Base-by-base conservation (phyloP, 2,329 filamentous ascomycete species). In the Hymenoscyphus scutula region DNA sequence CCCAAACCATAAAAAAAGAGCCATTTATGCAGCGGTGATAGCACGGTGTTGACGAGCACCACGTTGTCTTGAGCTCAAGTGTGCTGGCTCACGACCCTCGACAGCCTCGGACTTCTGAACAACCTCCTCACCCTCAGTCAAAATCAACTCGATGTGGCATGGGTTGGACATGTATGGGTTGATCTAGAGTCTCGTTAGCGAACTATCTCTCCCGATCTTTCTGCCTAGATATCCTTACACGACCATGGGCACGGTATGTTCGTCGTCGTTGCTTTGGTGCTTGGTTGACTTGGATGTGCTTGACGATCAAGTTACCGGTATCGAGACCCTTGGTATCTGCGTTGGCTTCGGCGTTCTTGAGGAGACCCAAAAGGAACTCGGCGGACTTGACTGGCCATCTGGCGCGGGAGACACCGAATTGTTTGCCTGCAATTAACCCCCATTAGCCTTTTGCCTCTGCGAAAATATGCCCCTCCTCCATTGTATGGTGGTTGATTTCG, bases 241-340 rank as follows among this genome's bases (percentile, higher is more conserved):
- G 92, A 89, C 95, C 95, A 88, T 99, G 95, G 71, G 96, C 96
- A 89, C 95, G 93, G 91, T 99, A 99, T 79, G 95, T 99, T 81
- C 95, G 90, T 84, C 95, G 89, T 80, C 95, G 89, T 87, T 98
- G 94, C 90, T 98, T 98, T 77, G 95, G 95, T 75, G 95, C 96
- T 87, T 99, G 95, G 91, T 99, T 99, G 87, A 99, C 95, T 86
- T 99, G 95, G 84, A 99, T 99, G 90, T 97, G 96, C 91, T 97
- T 97, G 84, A 99, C 91, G 79, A 98, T 83, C 78, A 99, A 86
- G 87, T 96, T 96, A 83, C 89, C 89, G 78, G 93, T 98, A 83
- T 99, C 92, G 77, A 97, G 91, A 76, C 93, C 92, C 87, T 97
- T 97, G 81, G 91, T 90, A 76, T 97, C 93, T 79, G 92, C 92